Evolutionary conservation across 2,329 filamentous ascomycete species (phyloP), one percentile per base, ranked within the genome.

Genomic region (Capronia americana): DNA sequence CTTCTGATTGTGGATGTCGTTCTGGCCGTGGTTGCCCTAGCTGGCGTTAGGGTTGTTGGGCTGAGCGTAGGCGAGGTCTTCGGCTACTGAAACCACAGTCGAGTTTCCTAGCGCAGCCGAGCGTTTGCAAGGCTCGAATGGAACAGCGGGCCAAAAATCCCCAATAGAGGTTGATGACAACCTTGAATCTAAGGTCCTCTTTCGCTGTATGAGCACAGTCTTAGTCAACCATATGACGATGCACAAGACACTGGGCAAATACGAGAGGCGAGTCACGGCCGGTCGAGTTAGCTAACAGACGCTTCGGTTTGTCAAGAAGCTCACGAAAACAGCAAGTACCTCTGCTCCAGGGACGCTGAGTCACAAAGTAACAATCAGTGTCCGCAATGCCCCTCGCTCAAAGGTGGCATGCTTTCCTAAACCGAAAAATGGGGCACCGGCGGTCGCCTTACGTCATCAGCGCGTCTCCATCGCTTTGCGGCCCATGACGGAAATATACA

Each of bases 31-130:
- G 83, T 97, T 17, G 87, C 88, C n/a, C 77, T 97, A 64, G 80
- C 87, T 30, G 93, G 92, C 0, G 85, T 92, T 61, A 84, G 93
- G 74, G 89, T 86, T 75, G 96, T 92, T 76, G 90, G 89, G 2
- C 76, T 92, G 68, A 92, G 92, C 71, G 87, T 97, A 11, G 88
- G 88, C 6, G 92, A 96, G 74, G 88, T 97, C 2, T 98, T 98
- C 86, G 94, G 95, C 14, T 95, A 89, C 85, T 85, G 84, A 72
- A 28, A 17, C 7, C n/a, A 44, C 20, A 11, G n/a, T 20, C 55
- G 34, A 55, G 6, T 4, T 41, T 11, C 53, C 28, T 56, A 56
- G 53, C 28, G 28, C n/a, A 4, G 41, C 38, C 38, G 14, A n/a
- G 44, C 41, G 17, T 59, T 11, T 59, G 44, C 57, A 59, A 3